Evolutionary conservation across 2,329 filamentous ascomycete genomes (phyloP).

Genomic region (Alternaria solani): DNA sequence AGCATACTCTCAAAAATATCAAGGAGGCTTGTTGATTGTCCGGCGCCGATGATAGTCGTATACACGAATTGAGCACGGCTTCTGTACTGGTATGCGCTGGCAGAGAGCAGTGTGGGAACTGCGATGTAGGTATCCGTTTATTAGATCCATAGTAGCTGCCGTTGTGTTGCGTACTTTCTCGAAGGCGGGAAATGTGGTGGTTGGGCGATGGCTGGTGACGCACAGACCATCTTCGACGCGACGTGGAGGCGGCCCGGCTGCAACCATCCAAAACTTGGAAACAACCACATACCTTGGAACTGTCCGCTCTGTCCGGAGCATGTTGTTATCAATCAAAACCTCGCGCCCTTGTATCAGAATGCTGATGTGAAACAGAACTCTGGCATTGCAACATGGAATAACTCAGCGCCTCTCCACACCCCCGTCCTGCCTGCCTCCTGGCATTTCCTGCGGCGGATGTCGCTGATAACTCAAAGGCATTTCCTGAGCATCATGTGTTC

Average conservation of each 20-base stretch:
- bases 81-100: conserved; percentile 17
- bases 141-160: conserved; percentile 25
- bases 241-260: conserved; percentile 2
- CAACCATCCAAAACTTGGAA: conserved; percentile 1
- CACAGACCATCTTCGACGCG: conserved; percentile 16
- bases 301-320: neutral
- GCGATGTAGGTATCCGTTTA: conserved; percentile 25
- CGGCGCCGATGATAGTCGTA: conserved; percentile 14
- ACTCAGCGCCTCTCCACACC: neutral
- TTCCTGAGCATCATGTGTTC: conserved; percentile 8
- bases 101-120: conserved; percentile 9
- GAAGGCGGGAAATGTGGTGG: conserved; percentile 43
- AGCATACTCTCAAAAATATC: conserved; percentile 33
- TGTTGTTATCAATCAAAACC: neutral
- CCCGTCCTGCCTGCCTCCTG: neutral
- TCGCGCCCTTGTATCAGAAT: neutral
- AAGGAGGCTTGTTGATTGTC: conserved; percentile 18
- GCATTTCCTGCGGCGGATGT: conserved; percentile 1
- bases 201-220: conserved; percentile 36
- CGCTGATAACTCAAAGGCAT: neutral
- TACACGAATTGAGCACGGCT: conserved; percentile 20
- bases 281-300: conserved; percentile 1
- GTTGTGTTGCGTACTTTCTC: conserved; percentile 23
- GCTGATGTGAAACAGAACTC: neutral
- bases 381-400: neutral